Percentiles rank a stretch among this genome's conserved stretches.
phyloP scores from a whole-genome alignment of 2,329 filamentous ascomycete species.

The Scedosporium boydii region DNA sequence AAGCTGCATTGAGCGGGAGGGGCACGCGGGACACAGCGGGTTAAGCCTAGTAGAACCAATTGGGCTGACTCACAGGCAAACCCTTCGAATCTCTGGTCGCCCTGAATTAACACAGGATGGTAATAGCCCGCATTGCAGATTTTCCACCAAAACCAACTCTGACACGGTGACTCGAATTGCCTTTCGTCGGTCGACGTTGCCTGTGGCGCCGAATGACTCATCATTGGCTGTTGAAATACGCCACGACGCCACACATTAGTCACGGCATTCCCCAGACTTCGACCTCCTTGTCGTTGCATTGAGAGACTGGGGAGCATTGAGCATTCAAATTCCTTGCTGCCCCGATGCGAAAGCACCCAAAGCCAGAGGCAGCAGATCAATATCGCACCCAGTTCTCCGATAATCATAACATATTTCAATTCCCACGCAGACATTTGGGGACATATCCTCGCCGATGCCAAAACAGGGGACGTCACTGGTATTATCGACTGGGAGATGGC shows the following conservation, averaged over 20 bases:
- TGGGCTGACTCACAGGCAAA: constrained; percentile 3
- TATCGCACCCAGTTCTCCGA: too few relatives aligned
- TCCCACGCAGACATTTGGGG: too few relatives aligned
- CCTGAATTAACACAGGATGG: background rate
- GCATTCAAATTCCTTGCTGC: too few relatives aligned
- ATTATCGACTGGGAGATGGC: too few relatives aligned
- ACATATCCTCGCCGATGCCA: too few relatives aligned
- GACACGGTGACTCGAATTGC: background rate
- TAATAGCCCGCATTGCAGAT: background rate
- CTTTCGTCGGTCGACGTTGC: background rate
- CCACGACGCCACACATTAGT: background rate
- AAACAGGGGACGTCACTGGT: too few relatives aligned
- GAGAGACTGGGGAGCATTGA: too few relatives aligned
- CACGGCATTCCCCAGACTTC: too few relatives aligned
- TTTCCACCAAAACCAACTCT: background rate
- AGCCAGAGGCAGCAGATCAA: too few relatives aligned
- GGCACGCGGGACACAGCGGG: background rate
- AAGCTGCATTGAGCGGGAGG: constrained; percentile 2
- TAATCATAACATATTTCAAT: too few relatives aligned
- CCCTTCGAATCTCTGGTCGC: background rate
- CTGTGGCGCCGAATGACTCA: background rate
- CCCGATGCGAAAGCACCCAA: too few relatives aligned
- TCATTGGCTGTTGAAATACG: background rate
- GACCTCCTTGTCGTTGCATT: too few relatives aligned
- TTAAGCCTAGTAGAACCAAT: background rate